These are phyloP conservation scores for Rhodocollybia butyracea DNA, from an alignment of 768 basidiomycete species.

Conservation along the genomic window DNA sequence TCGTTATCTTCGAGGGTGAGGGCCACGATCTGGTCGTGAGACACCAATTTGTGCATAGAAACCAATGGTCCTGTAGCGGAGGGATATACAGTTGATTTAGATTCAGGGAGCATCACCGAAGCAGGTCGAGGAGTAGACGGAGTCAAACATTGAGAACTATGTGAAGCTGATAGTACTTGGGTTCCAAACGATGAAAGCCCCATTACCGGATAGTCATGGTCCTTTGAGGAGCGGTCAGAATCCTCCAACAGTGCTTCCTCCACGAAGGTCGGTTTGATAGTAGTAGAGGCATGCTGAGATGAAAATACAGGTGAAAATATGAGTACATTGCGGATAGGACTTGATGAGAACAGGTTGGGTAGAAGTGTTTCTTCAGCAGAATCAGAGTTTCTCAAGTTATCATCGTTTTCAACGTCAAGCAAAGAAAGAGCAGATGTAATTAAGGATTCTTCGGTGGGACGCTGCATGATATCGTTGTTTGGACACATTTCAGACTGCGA, in stretches of 20 bases:
- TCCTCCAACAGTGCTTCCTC: neutral
- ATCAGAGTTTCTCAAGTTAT: neutral
- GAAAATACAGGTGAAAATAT: neutral
- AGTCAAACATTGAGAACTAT: neutral
- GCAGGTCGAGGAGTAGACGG: neutral
- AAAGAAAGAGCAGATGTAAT: neutral
- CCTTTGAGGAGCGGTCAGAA: neutral
- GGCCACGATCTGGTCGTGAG: neutral
- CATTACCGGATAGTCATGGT: neutral
- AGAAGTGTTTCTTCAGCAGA: neutral
- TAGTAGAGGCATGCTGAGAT: neutral
- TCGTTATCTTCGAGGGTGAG: neutral
- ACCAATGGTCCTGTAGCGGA: neutral
- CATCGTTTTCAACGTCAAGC: neutral
- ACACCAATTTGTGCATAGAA: constrained; percentile 1
- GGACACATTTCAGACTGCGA: too few relatives aligned
- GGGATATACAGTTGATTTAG: neutral
- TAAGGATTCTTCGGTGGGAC: too few relatives aligned
- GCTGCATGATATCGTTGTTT: too few relatives aligned
- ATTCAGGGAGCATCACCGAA: neutral
- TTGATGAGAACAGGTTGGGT: neutral
- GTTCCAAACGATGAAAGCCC: neutral
- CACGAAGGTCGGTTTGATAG: neutral
- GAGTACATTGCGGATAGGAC: neutral
- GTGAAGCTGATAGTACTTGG: neutral